Evolutionary conservation across 257 asterid genomes (phyloP).

Genomic region (Jasminum sambac): DNA sequence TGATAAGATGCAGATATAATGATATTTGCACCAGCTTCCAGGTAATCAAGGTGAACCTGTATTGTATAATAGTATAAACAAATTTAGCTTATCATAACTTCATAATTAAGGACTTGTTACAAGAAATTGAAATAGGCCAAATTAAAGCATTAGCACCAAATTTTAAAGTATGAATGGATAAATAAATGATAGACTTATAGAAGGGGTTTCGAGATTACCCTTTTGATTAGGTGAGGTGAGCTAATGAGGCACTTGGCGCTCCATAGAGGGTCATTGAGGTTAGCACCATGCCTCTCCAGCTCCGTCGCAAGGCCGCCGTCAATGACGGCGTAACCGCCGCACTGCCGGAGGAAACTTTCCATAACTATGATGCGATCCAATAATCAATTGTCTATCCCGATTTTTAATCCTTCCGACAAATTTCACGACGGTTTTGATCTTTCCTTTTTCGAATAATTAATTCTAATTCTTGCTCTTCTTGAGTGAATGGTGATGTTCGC

Average conservation of each 20-base stretch:
- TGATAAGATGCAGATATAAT: conserved; percentile 79
- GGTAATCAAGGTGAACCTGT: conserved; percentile 80
- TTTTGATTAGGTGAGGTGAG: conserved; percentile 71
- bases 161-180: neutral
- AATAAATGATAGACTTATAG: neutral
- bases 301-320: conserved; percentile 95
- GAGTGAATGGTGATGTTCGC: neutral
- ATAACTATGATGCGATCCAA: conserved; percentile 20
- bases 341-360: conserved; percentile 53
- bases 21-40: conserved; percentile 81
- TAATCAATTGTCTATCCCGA: conserved; percentile 26
- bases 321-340: conserved; percentile 68
- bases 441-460: neutral
- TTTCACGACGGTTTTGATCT: neutral
- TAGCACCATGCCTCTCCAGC: conserved; percentile 70
- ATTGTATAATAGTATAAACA: too few relatives aligned
- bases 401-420: conserved; percentile 19
- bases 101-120: neutral
- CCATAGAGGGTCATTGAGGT: conserved; percentile 79
- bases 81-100: neutral
- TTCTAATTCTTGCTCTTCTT: neutral
- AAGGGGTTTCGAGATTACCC: conserved; percentile 31
- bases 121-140: neutral
- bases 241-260: conserved; percentile 78
- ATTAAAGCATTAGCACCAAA: neutral